phyloP scores from a whole-genome alignment of 2,329 filamentous ascomycete genomes.

The Ceratocystis colombiana region DNA sequence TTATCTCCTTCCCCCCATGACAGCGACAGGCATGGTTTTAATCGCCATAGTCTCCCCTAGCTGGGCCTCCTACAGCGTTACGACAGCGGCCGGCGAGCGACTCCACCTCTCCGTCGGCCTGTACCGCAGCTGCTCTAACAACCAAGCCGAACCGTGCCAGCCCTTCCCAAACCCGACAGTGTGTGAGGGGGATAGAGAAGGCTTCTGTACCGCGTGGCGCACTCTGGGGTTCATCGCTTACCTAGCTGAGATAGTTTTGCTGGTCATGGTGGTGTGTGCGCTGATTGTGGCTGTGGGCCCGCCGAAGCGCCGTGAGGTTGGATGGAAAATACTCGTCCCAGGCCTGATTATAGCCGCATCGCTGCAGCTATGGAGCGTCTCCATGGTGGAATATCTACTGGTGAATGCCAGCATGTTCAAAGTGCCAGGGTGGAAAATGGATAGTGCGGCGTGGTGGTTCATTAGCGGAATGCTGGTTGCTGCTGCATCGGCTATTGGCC shows the following conservation, averaged over 20 bases:
- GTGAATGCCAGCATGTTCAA: constrained; percentile 20
- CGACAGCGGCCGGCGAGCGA: constrained; percentile 38
- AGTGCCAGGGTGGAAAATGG: constrained; percentile 20
- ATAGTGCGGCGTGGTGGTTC: constrained; percentile 20
- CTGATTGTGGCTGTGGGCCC: constrained; percentile 67
- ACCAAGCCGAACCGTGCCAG: constrained; percentile 37
- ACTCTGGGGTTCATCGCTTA: constrained; percentile 80
- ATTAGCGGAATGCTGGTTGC: constrained; percentile 22
- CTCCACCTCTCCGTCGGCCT: constrained; percentile 61
- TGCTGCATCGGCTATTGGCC: constrained; percentile 15
- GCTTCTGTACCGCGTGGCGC: constrained; percentile 86
- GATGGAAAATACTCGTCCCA: constrained; percentile 66
- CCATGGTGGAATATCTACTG: constrained; percentile 59
- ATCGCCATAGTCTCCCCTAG: constrained; percentile 57
- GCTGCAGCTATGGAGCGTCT: constrained; percentile 39
- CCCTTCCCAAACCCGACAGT: constrained; percentile 58
- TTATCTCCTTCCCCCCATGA: background rate
- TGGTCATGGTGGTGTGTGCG: constrained; percentile 72
- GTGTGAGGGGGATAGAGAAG: constrained; percentile 45
- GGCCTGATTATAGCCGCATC: constrained; percentile 42
- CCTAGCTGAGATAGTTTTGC: constrained; percentile 70
- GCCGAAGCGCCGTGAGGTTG: constrained; percentile 65
- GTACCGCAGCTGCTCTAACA: constrained; percentile 66
- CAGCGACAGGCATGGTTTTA: constrained; percentile 62
- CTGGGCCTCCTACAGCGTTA: constrained; percentile 59